A percentile compares a stretch with the other conserved stretches of the same genome.
These are phyloP conservation scores for Botrytis hyacinthi DNA, from an alignment of 2,329 filamentous ascomycete genomes.

Conservation along the genomic window DNA sequence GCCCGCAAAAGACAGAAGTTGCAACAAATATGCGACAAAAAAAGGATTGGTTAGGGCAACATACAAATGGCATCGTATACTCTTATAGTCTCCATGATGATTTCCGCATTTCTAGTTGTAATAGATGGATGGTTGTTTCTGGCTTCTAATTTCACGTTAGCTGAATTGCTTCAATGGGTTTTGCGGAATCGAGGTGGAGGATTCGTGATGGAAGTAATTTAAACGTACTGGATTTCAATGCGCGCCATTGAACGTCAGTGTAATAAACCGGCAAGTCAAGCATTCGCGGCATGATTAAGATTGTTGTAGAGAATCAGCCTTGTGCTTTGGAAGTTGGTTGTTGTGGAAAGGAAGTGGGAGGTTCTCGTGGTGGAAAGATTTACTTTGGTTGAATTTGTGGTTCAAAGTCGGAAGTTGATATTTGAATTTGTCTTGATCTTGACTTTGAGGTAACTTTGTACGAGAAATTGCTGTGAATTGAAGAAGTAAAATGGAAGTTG, in stretches of 20 bases:
- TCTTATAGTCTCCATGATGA: not conserved
- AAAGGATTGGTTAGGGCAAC: not conserved
- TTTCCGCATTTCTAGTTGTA: not conserved
- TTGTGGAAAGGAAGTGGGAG: not conserved
- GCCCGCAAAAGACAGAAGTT: too few relatives aligned
- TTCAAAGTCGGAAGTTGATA: not conserved
- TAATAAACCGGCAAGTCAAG: not conserved
- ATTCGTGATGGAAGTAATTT: too few relatives aligned
- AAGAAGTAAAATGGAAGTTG: not conserved
- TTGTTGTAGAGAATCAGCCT: not conserved
- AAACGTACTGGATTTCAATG: slow-evolving; percentile 1
- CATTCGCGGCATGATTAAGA: not conserved
- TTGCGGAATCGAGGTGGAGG: not conserved
- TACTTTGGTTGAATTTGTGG: not conserved
- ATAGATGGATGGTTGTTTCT: slow-evolving; percentile 1
- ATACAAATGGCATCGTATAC: slow-evolving; percentile 6
- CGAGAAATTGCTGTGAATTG: not conserved
- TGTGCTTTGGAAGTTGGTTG: not conserved
- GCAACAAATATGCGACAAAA: not conserved
- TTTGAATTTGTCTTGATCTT: not conserved
- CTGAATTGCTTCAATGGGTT: not conserved
- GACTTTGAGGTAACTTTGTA: not conserved
- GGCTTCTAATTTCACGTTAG: slow-evolving; percentile 3
- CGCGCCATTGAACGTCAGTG: slow-evolving; percentile 10
- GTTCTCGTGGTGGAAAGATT: not conserved